Base-by-base conservation (phyloP, 2,329 filamentous ascomycete species). In the Clarireedia homoeocarpa region DNA sequence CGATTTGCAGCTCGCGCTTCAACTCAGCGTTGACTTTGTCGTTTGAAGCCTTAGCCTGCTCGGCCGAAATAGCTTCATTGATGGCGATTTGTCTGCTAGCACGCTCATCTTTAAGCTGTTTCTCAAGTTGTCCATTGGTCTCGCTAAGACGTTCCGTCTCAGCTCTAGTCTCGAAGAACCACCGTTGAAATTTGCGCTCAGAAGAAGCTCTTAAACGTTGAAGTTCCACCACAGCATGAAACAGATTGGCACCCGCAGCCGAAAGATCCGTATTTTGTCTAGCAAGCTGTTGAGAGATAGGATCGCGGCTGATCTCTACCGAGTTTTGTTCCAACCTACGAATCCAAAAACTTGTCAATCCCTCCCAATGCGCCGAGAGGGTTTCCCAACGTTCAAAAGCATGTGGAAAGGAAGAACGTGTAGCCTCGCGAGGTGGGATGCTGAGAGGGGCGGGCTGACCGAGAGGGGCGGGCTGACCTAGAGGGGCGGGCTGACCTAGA, bases 371-470 rank as follows among this genome's bases (percentile, higher is more conserved):
- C 5, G 94, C 95, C 0, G 94, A 99, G 2, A 99, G 74, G 0
- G 89, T 92, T 70, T 99, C 94, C 94, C 94, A 99, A 58, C 94
- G 82, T 71, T 99, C 92, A 67, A 99, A 99, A 0, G 94, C 94
- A 72, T 97, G 94, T 0, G 94, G 94, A 63, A 99, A 97, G 0
- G 86, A 85, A 48, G 87, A 89, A 56, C 84, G 77, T 52, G 79
- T 60, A 48, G 48, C 55, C 26, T 47, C 47, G 12, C 57, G 58
- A 10, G 46, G 55, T 47, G 20, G 53, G 6, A 42, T 44, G 6
- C 30, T 39, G 3, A 47, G 50, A 6, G 58, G 55, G 4, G 42
- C 20, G 4, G 51, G 15, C 26, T 38, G 23, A 38, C 30, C 30
- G 17, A 40, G 51, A 34, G 2, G 10, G 6, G 30, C 10, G 10